Evolutionary conservation across 192 early-diverging fungal genomes (phyloP), one percentile per base, ranked within the genome.

Genomic region (Dimargaris xerosporica): DNA sequence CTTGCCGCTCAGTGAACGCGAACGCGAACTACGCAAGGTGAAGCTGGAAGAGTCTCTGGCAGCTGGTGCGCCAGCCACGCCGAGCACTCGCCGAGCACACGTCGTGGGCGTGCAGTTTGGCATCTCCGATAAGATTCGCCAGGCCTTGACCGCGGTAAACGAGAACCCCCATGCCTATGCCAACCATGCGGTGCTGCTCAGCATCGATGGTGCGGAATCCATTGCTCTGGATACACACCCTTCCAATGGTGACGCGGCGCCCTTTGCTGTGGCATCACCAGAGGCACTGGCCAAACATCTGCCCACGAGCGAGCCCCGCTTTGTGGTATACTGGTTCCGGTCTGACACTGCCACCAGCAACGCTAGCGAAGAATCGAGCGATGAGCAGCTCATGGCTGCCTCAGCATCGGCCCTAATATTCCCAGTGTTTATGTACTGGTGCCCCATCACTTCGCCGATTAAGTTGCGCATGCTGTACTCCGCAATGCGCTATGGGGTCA

Each of bases 391-490:
- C 34, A 7, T 7, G 7, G 34, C 2, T 2, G 34, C 34, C 2
- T 2, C 2, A 39, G 34, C 2, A 7, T 4, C 59, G 1, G 70
- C 68, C 19, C 64, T 59, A 16, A 17, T 10, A 16, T 60, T 42
- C 58, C n/a, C 75, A 82, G 80, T 91, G n/a, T 94, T 94, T 70
- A 74, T 88, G 60, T 93, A 89, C 69, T 83, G 83, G 28, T 98
- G 93, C 65, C 93, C 95, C 11, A 71, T 81, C 28, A 62, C 70
- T 10, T 84, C 87, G 56, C 90, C 89, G 69, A 85, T 98, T 61
- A 83, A 87, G 44, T 80, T 90, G 50, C 78, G 86, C n/a, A 98
- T 96, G 95, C 63, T 92, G 39, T 94, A 90, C 71, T 90, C 91
- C 12, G 80, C 91, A 0, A 86, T 82, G 51, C 78, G 84, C 48